These are phyloP conservation scores for Diplodia scrobiculata DNA, from an alignment of 2,329 filamentous ascomycete genomes.

Conservation along the genomic window DNA sequence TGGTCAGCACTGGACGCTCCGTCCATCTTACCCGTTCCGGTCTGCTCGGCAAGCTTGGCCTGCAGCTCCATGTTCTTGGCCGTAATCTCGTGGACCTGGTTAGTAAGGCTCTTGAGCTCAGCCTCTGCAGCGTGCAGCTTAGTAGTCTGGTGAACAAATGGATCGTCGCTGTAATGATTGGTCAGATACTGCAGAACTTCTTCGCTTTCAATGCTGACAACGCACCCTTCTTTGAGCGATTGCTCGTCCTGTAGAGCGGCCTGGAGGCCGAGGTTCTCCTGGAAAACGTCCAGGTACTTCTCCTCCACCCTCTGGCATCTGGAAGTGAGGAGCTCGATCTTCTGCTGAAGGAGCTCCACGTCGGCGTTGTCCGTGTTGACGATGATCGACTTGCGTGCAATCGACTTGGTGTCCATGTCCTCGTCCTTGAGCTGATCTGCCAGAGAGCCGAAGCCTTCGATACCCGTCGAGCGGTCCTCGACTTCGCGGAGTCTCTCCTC, in stretches of 20 bases:
- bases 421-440: conserved; percentile 45
- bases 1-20: conserved; percentile 38
- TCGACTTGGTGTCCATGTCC: conserved; percentile 6
- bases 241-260: conserved; percentile 42
- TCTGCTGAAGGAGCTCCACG: conserved; percentile 45
- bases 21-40: conserved; percentile 29
- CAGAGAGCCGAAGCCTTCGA: conserved; percentile 37
- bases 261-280: conserved; percentile 45
- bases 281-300: conserved; percentile 48
- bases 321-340: conserved; percentile 44
- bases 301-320: conserved; percentile 44
- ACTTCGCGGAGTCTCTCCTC: conserved; percentile 50
- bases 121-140: conserved; percentile 43
- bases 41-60: conserved; percentile 23
- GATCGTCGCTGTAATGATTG: conserved; percentile 30
- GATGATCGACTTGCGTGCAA: conserved; percentile 21
- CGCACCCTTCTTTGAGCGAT: conserved; percentile 36
- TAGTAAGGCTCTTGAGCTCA: conserved; percentile 32
- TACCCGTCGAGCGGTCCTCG: conserved; percentile 33
- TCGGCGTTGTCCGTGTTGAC: conserved; percentile 27
- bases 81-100: conserved; percentile 28
- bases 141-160: conserved; percentile 45
- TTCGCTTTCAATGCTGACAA: conserved; percentile 32
- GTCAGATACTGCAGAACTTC: conserved; percentile 15
- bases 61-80: conserved; percentile 30